Evolutionary conservation across 805 yeast genomes (phyloP).

Genomic region (Teunomyces funiuensis): DNA sequence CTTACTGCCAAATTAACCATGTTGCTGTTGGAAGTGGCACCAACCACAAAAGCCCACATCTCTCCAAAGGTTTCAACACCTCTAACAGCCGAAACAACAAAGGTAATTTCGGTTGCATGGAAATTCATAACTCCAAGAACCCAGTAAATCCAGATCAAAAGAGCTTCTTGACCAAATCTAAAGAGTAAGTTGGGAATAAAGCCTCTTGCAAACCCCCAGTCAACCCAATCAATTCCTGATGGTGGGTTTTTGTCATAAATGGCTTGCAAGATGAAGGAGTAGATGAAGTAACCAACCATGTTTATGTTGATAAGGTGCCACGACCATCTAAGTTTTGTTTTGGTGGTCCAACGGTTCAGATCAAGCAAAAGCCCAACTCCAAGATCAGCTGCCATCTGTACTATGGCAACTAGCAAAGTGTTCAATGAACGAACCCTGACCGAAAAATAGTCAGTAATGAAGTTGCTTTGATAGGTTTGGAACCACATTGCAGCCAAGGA

Average conservation of each 20-base stretch:
- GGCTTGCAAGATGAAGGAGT: constrained; percentile 1
- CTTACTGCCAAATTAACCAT: constrained; percentile 5
- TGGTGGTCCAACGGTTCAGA: background rate
- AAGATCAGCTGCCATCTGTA: constrained; percentile 4
- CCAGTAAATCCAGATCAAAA: constrained; percentile 4
- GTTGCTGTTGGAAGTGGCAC: constrained; percentile 2
- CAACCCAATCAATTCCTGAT: constrained; percentile 1
- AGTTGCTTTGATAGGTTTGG: constrained; percentile 3
- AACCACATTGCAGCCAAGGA: constrained; percentile 5
- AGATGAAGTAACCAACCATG: constrained; percentile 3
- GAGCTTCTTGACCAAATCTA: constrained; percentile 2
- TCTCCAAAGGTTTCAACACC: constrained; percentile 4
- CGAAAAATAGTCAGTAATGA: constrained; percentile 1
- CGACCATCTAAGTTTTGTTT: constrained; percentile 3
- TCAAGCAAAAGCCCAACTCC: constrained; percentile 4
- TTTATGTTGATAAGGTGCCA: constrained; percentile 3
- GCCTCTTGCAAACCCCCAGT: background rate
- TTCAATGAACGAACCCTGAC: constrained; percentile 3
- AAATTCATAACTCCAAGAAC: constrained; percentile 4
- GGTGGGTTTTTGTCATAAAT: constrained; percentile 1
- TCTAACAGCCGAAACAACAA: constrained; percentile 3
- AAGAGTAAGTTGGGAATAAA: constrained; percentile 1
- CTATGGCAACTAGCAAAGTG: constrained; percentile 2
- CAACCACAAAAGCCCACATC: constrained; percentile 5
- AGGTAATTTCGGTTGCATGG: constrained; percentile 5